These are phyloP conservation scores for Tolypocladium cylindrosporum DNA, from an alignment of 2,329 filamentous ascomycete species.

Conservation along the genomic window DNA sequence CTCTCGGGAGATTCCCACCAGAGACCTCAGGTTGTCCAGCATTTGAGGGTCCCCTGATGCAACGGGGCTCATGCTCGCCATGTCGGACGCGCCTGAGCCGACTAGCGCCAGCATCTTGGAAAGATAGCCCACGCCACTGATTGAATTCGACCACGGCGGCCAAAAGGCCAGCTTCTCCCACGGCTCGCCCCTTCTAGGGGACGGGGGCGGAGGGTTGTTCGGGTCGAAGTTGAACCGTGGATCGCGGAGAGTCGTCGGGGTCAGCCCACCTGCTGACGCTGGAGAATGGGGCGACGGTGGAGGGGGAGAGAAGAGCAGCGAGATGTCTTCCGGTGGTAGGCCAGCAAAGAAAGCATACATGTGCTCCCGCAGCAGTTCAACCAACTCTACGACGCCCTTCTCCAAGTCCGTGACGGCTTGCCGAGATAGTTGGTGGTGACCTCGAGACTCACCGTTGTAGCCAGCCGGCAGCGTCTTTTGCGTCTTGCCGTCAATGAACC, in stretches of 20 bases:
- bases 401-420: conserved; percentile 63
- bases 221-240: conserved; percentile 73
- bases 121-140: conserved; percentile 87
- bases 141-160: conserved; percentile 84
- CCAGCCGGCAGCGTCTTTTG: conserved; percentile 72
- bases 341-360: conserved; percentile 77
- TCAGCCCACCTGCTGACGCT: conserved; percentile 25
- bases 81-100: conserved; percentile 77
- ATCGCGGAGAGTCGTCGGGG: conserved; percentile 51
- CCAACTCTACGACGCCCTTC: conserved; percentile 71
- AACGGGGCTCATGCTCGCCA: conserved; percentile 65
- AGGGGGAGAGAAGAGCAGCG: conserved; percentile 72
- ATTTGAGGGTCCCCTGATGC: conserved; percentile 43
- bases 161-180: conserved; percentile 97
- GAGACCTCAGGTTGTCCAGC: conserved; percentile 61
- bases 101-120: conserved; percentile 72
- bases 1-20: conserved; percentile 74
- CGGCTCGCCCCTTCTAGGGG: conserved; percentile 67
- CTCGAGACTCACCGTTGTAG: conserved; percentile 69
- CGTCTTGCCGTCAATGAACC: conserved; percentile 78
- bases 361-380: conserved; percentile 71
- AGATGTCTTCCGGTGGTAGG: conserved; percentile 83
- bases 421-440: conserved; percentile 69
- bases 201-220: conserved; percentile 65
- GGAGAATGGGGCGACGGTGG: conserved; percentile 55